Conservation (phyloP, 2,329 filamentous ascomycete species). For the Mollisia scopiformis region DNA sequence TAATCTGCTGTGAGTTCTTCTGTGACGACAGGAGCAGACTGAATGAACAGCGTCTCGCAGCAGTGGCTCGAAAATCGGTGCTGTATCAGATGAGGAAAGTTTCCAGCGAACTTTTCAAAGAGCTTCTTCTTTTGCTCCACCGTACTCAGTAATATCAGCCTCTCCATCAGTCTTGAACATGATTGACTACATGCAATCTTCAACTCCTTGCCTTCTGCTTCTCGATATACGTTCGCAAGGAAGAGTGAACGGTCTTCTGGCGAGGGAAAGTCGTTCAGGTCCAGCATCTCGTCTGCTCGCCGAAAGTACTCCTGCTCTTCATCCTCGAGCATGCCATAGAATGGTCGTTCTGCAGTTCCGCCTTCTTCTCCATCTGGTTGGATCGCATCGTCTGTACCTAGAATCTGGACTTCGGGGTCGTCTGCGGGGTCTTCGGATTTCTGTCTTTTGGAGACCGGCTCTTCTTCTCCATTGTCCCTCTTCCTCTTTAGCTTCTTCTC, state of each 20-base stretch:
- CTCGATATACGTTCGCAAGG: conserved; percentile 80
- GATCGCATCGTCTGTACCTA: conserved; percentile 23
- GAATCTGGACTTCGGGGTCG: conserved; percentile 25
- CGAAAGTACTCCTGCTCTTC: conserved; percentile 97
- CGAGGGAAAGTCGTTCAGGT: conserved; percentile 83
- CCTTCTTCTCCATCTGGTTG: conserved; percentile 25
- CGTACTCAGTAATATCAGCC: conserved; percentile 81
- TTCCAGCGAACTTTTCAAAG: conserved; percentile 82
- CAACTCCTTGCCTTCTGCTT: conserved; percentile 89
- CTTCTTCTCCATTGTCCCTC: conserved; percentile 46
- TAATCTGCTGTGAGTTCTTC: conserved; percentile 63
- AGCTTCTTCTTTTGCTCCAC: conserved; percentile 81
- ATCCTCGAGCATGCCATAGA: conserved; percentile 91
- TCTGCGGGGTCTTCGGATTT: conserved; percentile 32
- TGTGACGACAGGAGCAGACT: conserved; percentile 78
- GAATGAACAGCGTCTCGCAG: conserved; percentile 89
- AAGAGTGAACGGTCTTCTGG: conserved; percentile 73
- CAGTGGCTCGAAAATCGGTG: conserved; percentile 98
- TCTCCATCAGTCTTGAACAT: conserved; percentile 90
- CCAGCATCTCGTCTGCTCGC: conserved; percentile 84
- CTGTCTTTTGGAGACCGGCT: conserved; percentile 38
- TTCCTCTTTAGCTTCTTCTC: conserved; percentile 52
- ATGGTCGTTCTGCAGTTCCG: conserved; percentile 44
- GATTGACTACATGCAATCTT: conserved; percentile 96
- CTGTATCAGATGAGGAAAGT: conserved; percentile 88